phyloP scores from a whole-genome alignment of 2,329 filamentous ascomycete genomes.

The Penicillium oxalicum region DNA sequence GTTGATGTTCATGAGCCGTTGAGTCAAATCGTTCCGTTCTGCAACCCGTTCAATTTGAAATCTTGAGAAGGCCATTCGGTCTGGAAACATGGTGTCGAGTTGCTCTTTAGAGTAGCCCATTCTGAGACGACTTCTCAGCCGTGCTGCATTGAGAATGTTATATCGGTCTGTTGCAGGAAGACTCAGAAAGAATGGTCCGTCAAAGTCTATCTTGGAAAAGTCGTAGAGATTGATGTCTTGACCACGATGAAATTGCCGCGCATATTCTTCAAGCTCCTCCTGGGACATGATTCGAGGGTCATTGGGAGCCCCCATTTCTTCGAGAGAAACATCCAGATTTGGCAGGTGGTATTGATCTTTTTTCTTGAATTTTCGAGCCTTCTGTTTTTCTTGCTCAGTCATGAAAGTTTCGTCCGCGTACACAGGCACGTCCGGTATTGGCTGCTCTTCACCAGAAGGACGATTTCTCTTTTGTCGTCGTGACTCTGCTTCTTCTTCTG shows the following conservation, averaged over 20 bases:
- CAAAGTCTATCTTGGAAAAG: conserved; percentile 98
- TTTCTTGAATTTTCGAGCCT: conserved; percentile 74
- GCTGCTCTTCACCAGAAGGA: conserved; percentile 55
- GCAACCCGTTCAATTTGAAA: conserved; percentile 94
- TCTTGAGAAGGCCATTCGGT: conserved; percentile 91
- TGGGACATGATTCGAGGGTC: conserved; percentile 95
- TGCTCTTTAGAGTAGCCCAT: conserved; percentile 98
- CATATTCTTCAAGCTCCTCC: conserved; percentile 90
- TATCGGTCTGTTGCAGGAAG: conserved; percentile 86
- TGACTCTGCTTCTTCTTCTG: conserved; percentile 70
- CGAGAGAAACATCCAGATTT: conserved; percentile 69
- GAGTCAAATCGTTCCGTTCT: conserved; percentile 90
- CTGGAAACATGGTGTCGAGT: conserved; percentile 90
- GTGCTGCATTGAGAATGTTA: conserved; percentile 92
- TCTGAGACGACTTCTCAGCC: conserved; percentile 76
- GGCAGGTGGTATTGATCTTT: conserved; percentile 95
- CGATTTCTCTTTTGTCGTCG: conserved; percentile 50
- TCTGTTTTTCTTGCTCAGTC: conserved; percentile 66
- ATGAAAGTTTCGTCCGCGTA: conserved; percentile 90
- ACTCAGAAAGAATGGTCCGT: conserved; percentile 90
- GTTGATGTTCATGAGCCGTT: conserved; percentile 88
- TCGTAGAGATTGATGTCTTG: conserved; percentile 88
- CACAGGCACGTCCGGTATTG: conserved; percentile 65
- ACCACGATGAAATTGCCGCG: conserved; percentile 81
- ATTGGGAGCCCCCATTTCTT: conserved; percentile 80